Evolutionary conservation across 2,329 filamentous ascomycete species (phyloP).

Genomic region (Furcasterigmium sp.): DNA sequence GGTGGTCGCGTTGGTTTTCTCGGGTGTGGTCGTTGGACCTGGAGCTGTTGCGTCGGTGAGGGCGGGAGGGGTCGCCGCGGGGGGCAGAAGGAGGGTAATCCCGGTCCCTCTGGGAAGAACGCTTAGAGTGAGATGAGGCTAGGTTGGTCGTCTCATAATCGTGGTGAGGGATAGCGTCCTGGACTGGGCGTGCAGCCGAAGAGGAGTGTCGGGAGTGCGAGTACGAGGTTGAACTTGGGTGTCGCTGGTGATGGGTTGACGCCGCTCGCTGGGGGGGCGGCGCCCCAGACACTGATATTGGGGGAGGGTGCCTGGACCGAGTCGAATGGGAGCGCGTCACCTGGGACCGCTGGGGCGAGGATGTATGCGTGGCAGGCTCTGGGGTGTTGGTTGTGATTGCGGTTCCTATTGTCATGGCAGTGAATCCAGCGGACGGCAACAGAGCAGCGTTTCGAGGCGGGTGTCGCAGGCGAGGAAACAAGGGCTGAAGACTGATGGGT

Average conservation of each 20-base stretch:
- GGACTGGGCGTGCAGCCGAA: conserved; percentile 35
- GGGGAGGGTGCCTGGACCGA: conserved; percentile 22
- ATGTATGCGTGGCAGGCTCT: conserved; percentile 21
- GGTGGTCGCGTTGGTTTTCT: conserved; percentile 21
- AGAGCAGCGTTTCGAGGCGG: background rate
- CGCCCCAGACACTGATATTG: conserved; percentile 14
- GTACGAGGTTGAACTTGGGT: conserved; percentile 6
- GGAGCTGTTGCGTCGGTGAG: conserved; percentile 45
- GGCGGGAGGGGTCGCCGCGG: conserved; percentile 47
- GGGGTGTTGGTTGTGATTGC: conserved; percentile 21
- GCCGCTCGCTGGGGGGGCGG: conserved; percentile 12
- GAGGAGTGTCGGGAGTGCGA: conserved; percentile 16
- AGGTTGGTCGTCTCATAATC: conserved; percentile 71
- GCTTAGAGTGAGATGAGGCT: conserved; percentile 51
- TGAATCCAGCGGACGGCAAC: conserved; percentile 1
- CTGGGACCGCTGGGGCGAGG: conserved; percentile 18
- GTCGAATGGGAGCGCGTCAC: conserved; percentile 29
- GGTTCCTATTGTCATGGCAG: conserved; percentile 23
- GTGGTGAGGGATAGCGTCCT: conserved; percentile 48
- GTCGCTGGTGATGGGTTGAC: conserved; percentile 22
- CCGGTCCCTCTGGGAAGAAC: conserved; percentile 54
- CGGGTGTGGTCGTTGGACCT: conserved; percentile 35
- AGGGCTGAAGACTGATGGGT: background rate
- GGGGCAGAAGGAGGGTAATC: conserved; percentile 37
- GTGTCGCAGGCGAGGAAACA: background rate